These are phyloP conservation scores for Ceratocystis harringtonii DNA, from an alignment of 2,329 filamentous ascomycete genomes.

Conservation along the genomic window DNA sequence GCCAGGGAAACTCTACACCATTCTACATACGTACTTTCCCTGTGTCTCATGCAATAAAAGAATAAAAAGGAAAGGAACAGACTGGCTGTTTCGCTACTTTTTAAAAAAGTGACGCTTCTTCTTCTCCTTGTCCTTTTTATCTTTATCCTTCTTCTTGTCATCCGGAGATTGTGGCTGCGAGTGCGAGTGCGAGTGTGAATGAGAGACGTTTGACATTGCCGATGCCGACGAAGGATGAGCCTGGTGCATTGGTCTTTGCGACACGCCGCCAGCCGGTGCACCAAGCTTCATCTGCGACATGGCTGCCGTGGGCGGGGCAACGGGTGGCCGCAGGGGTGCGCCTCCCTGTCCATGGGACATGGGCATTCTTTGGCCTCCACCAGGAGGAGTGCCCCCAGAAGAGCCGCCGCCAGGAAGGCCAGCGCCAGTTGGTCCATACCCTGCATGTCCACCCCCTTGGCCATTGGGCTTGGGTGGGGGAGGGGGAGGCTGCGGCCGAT, in stretches of 20 bases:
- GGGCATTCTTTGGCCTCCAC: neutral
- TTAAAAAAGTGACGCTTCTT: slow-evolving; percentile 18
- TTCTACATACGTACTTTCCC: too few relatives aligned
- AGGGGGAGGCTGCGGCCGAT: slow-evolving; percentile 11
- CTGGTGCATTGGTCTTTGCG: slow-evolving; percentile 13
- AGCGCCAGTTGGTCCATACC: neutral
- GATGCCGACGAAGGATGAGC: slow-evolving; percentile 15
- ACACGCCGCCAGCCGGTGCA: neutral
- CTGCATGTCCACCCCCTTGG: slow-evolving; percentile 4
- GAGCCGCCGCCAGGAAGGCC: neutral
- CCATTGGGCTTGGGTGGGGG: slow-evolving; percentile 8
- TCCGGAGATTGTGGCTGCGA: slow-evolving; percentile 5
- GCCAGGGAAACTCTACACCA: too few relatives aligned
- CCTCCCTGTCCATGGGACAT: slow-evolving; percentile 1
- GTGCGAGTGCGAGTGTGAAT: neutral
- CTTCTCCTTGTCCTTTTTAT: slow-evolving; percentile 17
- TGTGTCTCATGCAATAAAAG: neutral
- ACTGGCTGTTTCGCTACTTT: slow-evolving; percentile 2
- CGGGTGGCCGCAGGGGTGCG: slow-evolving; percentile 6
- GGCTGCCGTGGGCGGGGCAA: slow-evolving; percentile 9
- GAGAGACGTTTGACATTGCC: slow-evolving; percentile 13
- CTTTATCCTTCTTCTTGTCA: slow-evolving; percentile 12
- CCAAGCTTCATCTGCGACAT: slow-evolving; percentile 16
- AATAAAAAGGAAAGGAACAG: neutral
- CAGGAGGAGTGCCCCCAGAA: neutral